Percentiles rank a stretch among this genome's conserved stretches.
Evolutionary conservation across 805 yeast genomes (phyloP).

Genomic region (Barnettozyma californica): DNA sequence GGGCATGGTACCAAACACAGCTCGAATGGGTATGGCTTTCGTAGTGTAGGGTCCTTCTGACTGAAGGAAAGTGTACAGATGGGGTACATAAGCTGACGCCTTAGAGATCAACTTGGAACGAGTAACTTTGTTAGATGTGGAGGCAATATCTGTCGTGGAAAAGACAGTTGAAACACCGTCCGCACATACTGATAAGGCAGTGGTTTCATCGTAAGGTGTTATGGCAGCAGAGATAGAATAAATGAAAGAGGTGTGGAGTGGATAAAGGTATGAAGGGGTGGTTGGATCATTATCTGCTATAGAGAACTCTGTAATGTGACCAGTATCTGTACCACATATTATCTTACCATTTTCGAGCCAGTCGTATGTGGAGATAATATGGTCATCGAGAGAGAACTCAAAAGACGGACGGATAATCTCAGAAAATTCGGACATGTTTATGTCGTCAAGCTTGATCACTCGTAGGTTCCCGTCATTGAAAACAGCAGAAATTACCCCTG

Average conservation of each 20-base stretch:
- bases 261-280: conserved; percentile 34
- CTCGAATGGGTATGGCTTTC: conserved; percentile 33
- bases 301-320: conserved; percentile 53
- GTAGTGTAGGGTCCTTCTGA: conserved; percentile 37
- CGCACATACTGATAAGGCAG: conserved; percentile 32
- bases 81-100: conserved; percentile 28
- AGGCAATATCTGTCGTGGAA: conserved; percentile 29
- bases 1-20: conserved; percentile 28
- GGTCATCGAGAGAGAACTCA: conserved; percentile 23
- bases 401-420: conserved; percentile 24
- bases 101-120: conserved; percentile 30
- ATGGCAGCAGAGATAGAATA: conserved; percentile 30
- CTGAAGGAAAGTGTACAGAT: conserved; percentile 32
- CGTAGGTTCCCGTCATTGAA: conserved; percentile 57
- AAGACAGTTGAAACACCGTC: conserved; percentile 38
- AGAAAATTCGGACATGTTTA: conserved; percentile 9
- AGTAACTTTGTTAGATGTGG: conserved; percentile 26
- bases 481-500: conserved; percentile 45
- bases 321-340: conserved; percentile 54
- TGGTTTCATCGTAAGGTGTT: conserved; percentile 30
- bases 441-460: conserved; percentile 34
- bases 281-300: conserved; percentile 19
- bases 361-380: conserved; percentile 42
- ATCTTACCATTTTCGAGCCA: conserved; percentile 37
- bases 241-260: conserved; percentile 35